phyloP scores from a whole-genome alignment of 352 stramenopile species.

The Phytophthora sojae region DNA sequence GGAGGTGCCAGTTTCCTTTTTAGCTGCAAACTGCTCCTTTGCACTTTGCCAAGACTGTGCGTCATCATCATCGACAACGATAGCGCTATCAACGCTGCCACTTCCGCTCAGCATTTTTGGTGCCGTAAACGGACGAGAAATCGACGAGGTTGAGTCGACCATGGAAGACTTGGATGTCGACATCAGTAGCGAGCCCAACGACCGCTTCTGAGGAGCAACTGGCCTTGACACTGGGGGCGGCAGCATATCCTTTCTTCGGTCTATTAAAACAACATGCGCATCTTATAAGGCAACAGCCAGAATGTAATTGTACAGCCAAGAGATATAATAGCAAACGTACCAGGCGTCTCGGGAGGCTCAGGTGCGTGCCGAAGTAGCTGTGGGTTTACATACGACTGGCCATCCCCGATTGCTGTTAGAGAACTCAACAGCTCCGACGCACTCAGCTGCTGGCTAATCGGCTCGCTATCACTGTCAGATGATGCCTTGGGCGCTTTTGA shows the following conservation, averaged over 20 bases:
- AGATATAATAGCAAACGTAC: constrained; percentile 21
- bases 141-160: constrained; percentile 72
- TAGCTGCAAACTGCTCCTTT: constrained; percentile 44
- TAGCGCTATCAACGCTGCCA: constrained; percentile 18
- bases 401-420: constrained; percentile 72
- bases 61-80: constrained; percentile 27
- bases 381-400: constrained; percentile 85
- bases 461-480: constrained; percentile 31
- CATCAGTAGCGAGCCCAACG: constrained; percentile 60
- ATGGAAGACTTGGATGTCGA: constrained; percentile 65
- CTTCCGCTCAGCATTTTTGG: constrained; percentile 28
- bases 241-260: constrained; percentile 8
- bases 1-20: constrained; percentile 5
- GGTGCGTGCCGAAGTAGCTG: constrained; percentile 52
- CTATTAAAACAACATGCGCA: constrained; percentile 6
- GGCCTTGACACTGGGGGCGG: constrained; percentile 10
- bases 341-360: constrained; percentile 12
- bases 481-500: constrained; percentile 25
- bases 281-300: constrained; percentile 1
- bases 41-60: constrained; percentile 39
- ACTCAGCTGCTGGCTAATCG: constrained; percentile 17
- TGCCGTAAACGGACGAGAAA: constrained; percentile 64
- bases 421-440: constrained; percentile 21
- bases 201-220: constrained; percentile 48
- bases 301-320: background rate